Evolutionary conservation across 2,329 filamentous ascomycete genomes (phyloP), one percentile per base, ranked within the genome.

Genomic region (Calonectria crousiana): DNA sequence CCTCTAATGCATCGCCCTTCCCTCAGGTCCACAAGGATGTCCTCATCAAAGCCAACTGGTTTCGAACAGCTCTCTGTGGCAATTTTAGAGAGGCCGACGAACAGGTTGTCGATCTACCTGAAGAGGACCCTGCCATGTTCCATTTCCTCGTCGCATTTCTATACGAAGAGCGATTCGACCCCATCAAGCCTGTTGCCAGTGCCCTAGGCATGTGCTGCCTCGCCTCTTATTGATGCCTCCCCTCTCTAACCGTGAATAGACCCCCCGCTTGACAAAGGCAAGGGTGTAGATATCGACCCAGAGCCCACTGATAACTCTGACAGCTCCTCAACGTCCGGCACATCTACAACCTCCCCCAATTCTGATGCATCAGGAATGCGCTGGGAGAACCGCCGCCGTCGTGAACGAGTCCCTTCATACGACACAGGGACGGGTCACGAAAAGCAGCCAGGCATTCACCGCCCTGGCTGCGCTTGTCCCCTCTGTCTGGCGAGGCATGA

Each of bases 121-220:
- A 90, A 72, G 88, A 90, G 73, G 85, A 89, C 75, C 87, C 88
- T 4, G 85, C 85, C 69, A 85, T 88, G 60, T 90, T 90, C 74
- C 87, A 88, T 72, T 89, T 89, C 74, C 80, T 90, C 52, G 82
- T 90, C 44, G 87, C 87, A n/a, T 89, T 86, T 66, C 80, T 89
- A 16, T 89, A 89, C 75, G 88, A 89, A 75, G 85, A 84, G 26
- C 85, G 81, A 69, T 89, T 86, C 75, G 82, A 85, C 4, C 88
- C 88, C 44, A 87, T 88, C 71, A 86, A 82, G 74, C 81, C 87
- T n/a, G 81, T 84, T 41, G 83, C 87, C 4, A 83, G 84, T 32
- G 86, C 83, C 2, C 80, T 89, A 36, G 77, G 85, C 85, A 75
- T 75, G 85, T 85, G 75, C 74, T 80, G 74, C 81, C 53, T 32